Conservation (phyloP, 179 eudicot genomes). For the Monotropa hypopitys region DNA sequence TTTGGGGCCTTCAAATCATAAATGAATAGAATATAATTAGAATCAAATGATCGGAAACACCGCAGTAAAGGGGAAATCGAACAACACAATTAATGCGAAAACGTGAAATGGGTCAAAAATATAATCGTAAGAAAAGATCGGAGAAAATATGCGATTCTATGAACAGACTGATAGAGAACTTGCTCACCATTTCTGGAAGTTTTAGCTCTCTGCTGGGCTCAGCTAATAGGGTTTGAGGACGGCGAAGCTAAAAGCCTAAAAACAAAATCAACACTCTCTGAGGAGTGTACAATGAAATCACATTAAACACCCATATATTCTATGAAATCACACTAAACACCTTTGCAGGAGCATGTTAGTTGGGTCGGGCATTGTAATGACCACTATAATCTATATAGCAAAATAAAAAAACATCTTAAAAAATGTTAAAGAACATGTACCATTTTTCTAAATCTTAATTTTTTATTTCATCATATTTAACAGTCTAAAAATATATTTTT, state of each 20-base stretch:
- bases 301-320: too few relatives aligned
- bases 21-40: neutral
- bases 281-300: too few relatives aligned
- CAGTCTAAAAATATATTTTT: too few relatives aligned
- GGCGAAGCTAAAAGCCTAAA: constrained; percentile 7
- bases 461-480: too few relatives aligned
- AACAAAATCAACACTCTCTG: neutral
- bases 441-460: too few relatives aligned
- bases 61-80: neutral
- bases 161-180: neutral
- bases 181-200: constrained; percentile 4
- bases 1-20: constrained; percentile 11
- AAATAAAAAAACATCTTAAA: too few relatives aligned
- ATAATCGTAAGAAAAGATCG: neutral
- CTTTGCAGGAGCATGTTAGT: too few relatives aligned
- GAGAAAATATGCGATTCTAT: neutral
- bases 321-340: too few relatives aligned
- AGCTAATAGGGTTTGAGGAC: neutral
- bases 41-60: neutral
- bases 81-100: neutral
- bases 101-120: neutral
- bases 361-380: too few relatives aligned
- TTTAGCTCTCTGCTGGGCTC: neutral
- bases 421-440: too few relatives aligned
- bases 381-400: too few relatives aligned